These are phyloP conservation scores for Trichosporon ovoides DNA, from an alignment of 1,284 basidiomycete genomes.

Conservation along the genomic window DNA sequence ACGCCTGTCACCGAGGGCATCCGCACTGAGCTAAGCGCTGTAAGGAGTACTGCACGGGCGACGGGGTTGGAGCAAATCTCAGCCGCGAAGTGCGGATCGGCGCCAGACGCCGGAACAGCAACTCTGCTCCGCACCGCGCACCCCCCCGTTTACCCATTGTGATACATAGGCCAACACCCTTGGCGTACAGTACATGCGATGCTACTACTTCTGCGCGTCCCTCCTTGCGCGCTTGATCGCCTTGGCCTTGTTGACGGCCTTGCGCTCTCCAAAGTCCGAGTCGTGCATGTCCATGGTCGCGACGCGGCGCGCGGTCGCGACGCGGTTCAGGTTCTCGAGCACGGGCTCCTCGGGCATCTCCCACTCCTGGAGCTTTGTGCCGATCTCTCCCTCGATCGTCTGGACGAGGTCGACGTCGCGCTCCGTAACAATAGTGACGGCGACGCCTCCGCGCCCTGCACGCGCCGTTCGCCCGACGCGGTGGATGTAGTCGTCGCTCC, in stretches of 20 bases:
- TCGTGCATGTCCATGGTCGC: constrained; percentile 94
- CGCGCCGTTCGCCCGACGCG: constrained; percentile 78
- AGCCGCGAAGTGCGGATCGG: too few species aligned
- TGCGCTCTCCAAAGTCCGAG: constrained; percentile 81
- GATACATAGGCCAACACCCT: too few species aligned
- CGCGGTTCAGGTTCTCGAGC: constrained; percentile 76
- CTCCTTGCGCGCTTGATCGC: constrained; percentile 43
- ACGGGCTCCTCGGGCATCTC: constrained; percentile 73
- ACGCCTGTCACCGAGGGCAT: too few species aligned
- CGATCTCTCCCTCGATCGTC: constrained; percentile 67
- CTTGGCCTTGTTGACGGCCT: constrained; percentile 53
- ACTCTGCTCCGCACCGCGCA: too few species aligned
- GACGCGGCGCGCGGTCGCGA: constrained; percentile 85
- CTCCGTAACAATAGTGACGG: constrained; percentile 92
- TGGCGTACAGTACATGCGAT: not conserved
- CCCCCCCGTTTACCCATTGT: too few species aligned
- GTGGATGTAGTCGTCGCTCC: constrained; percentile 58
- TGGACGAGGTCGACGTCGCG: constrained; percentile 79
- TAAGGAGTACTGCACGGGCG: too few species aligned
- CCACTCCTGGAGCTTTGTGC: constrained; percentile 66
- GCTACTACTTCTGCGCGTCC: constrained; percentile 27
- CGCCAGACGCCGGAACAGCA: too few species aligned
- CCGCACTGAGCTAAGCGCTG: too few species aligned
- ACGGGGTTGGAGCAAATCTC: too few species aligned
- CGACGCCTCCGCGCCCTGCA: constrained; percentile 81